Base-by-base conservation (phyloP, 202 grass and related monocot species). In the Setaria italica region DNA sequence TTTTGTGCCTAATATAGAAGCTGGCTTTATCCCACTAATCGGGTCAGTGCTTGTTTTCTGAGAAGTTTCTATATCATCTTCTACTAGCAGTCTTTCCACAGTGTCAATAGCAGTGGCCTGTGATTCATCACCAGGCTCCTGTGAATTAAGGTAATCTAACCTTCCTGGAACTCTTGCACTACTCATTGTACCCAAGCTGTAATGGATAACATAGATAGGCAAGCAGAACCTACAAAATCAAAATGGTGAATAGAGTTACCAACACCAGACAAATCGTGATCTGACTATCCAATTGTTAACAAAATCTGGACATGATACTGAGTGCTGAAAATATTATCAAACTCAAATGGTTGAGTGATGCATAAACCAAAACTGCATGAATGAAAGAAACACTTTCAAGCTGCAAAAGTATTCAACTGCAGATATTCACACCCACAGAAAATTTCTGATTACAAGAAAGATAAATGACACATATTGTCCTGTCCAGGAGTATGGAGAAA, bases 81-180 rank as follows among this genome's bases (percentile, higher is more conserved):
- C 92, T 73, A 67, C 46, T 60, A 95, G 80, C 53, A 91, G 59
- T 54, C 21, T 91, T 80, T 95, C 90, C 57, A 95, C 77, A 56
- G 84, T 67, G 70, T 85, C 76, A 76, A 95, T 79, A 72, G 93
- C 90, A 87, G 78, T 70, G 25, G 81, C 81, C 82, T 91, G 90
- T 70, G 90, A 91, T 35, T 21, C 80, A 83, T 92, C 88, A 32
- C 89, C 84, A 74, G 93, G 86, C 53, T 95, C 93, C 63, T 95
- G 86, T 45, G 86, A 95, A 74, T 82, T 80, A 50, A 92, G 34
- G 75, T 92, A 95, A 59, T 67, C 82, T 79, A 91, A 89, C 35
- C 73, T 85, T 85, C 74, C 48, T 39, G 10, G 30, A 34, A 41
- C 64, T 58, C 47, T 81, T 87, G 29, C 0, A 3, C 70, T 74